phyloP scores from a whole-genome alignment of 352 stramenopile species.

The Lagenidium giganteum region DNA sequence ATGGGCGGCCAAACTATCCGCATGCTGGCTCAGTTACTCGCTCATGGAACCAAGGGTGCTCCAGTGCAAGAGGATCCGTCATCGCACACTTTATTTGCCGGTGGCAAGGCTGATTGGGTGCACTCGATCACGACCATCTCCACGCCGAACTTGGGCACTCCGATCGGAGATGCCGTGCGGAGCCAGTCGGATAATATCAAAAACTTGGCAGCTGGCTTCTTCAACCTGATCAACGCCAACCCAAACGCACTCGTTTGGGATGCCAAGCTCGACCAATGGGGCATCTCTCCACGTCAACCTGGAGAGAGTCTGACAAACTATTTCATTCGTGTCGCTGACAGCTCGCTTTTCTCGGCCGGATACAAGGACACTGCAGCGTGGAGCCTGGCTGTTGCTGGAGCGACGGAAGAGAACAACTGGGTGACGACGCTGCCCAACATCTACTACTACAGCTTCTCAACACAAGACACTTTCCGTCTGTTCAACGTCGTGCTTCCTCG shows the following conservation, averaged over 20 bases:
- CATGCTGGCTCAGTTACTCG: constrained; percentile 35
- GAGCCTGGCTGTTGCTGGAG: constrained; percentile 8
- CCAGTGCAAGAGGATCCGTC: constrained; percentile 17
- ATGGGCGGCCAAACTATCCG: constrained; percentile 36
- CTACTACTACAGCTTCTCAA: constrained; percentile 17
- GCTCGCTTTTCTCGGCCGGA: constrained; percentile 5
- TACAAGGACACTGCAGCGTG: constrained; percentile 17
- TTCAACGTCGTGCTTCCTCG: constrained; percentile 5
- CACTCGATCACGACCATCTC: constrained; percentile 30
- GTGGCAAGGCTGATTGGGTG: constrained; percentile 29
- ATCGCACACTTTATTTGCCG: constrained; percentile 19
- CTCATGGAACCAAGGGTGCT: constrained; percentile 21
- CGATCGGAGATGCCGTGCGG: constrained; percentile 11
- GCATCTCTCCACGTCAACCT: neutral
- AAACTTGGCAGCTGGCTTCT: constrained; percentile 7
- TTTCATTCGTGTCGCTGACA: constrained; percentile 6
- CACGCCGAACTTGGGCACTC: constrained; percentile 19
- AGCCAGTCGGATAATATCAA: constrained; percentile 26
- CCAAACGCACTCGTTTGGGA: too few species aligned
- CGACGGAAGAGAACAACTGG: constrained; percentile 10
- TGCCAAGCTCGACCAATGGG: constrained; percentile 14
- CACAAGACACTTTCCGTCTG: constrained; percentile 3
- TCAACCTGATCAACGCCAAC: constrained; percentile 13
- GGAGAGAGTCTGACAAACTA: constrained; percentile 7
- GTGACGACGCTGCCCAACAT: constrained; percentile 15